These are phyloP conservation scores for Nakaseomyces delphensis DNA, from an alignment of 1,139 yeast species.

Conservation along the genomic window DNA sequence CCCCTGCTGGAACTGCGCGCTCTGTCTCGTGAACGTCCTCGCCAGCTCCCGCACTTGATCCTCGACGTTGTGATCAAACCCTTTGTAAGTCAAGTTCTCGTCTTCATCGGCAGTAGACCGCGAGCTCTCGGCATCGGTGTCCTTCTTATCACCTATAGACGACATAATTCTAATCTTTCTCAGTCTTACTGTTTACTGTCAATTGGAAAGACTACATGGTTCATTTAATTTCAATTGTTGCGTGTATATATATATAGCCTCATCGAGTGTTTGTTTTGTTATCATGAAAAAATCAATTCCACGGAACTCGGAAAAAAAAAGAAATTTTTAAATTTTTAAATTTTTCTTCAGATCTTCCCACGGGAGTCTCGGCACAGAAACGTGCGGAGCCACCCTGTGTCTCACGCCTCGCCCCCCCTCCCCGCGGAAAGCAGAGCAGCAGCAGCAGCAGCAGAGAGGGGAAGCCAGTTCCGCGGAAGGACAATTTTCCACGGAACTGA, in stretches of 20 bases:
- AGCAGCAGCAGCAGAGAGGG: no score
- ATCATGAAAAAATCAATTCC: not conserved
- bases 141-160: conserved; percentile 5
- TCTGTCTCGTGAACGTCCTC: conserved; percentile 10
- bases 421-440: no score
- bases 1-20: conserved; percentile 1
- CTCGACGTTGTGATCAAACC: conserved; percentile 16
- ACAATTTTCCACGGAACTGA: not conserved
- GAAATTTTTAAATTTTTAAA: not conserved
- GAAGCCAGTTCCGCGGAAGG: not conserved
- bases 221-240: not conserved
- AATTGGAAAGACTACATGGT: no score
- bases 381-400: no score
- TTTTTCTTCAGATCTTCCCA: not conserved
- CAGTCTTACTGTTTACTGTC: no score
- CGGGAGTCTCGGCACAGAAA: not conserved
- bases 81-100: conserved; percentile 13
- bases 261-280: not conserved
- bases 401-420: no score
- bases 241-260: not conserved
- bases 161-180: conserved; percentile 1
- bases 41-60: conserved; percentile 14
- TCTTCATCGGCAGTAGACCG: conserved; percentile 7
- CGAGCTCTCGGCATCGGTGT: conserved; percentile 3
- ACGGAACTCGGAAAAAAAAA: not conserved